Base-by-base conservation (phyloP, 2,329 filamentous ascomycete species). In the Hymenotorrendiella dingleyae region DNA sequence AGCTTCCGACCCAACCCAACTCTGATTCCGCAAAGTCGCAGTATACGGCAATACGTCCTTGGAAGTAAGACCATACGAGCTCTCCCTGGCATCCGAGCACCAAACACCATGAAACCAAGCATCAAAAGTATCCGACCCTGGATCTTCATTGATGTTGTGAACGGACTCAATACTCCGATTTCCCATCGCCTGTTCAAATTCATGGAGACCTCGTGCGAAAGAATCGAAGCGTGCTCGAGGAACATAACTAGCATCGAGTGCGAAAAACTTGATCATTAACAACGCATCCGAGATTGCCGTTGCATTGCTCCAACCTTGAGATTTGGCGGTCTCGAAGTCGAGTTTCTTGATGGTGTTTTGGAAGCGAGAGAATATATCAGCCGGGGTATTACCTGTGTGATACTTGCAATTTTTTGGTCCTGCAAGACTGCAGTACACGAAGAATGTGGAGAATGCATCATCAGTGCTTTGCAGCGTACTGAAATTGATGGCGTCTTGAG, bases 401-500 rank as follows among this genome's bases (percentile, higher is more conserved):
- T 56, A 56, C n/a, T 43, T 22, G 28, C 55, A 59, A 21, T 37
- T 20, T 10, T 28, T 14, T 5, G 48, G 45, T 0, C 72, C 72
- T 10, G 54, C 50, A 20, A 29, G 20, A 19, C 47, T 42, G 33
- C 57, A 60, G 34, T 54, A 58, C 19, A 41, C 43, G 42, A 43
- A 55, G 40, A 58, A 59, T 3, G 35, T 32, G 6, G 40, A 35
- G 23, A 57, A 47, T 10, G 52, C 49, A 16, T 47, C 46, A 33
- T 59, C 56, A 4, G 55, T 35, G 30, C 56, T 52, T 21, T 41
- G 38, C 23, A 58, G 23, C 48, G 38, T 10, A 48, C 42, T 38
- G 71, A 73, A 47, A 67, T 69, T 52, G 64, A 58, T 40, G 69
- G 64, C 2, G 59, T 57, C 22, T 27, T 50, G 50, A 38, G 54